Evolutionary conservation across 1,139 yeast species (phyloP).

Genomic region (Pneumocystis oryctolagi): DNA sequence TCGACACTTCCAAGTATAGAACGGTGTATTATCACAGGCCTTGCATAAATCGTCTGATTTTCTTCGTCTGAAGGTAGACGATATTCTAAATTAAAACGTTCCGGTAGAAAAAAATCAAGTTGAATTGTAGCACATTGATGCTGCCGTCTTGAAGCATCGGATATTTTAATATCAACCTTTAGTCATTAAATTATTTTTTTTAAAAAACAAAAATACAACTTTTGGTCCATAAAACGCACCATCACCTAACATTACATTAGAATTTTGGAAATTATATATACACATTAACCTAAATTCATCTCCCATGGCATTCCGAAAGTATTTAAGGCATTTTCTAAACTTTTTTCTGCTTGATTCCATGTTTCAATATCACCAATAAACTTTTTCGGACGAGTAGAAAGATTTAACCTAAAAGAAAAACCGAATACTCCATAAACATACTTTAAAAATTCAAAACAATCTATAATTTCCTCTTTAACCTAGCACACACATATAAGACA

Average conservation of each 20-base stretch:
- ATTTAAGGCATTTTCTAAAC: conserved; percentile 51
- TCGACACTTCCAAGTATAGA: conserved; percentile 93
- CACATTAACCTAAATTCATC: conserved; percentile 39
- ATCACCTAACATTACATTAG: conserved; percentile 33
- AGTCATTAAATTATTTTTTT: conserved; percentile 22
- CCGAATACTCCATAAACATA: conserved; percentile 71
- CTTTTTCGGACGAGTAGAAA: conserved; percentile 81
- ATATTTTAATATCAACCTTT: conserved; percentile 61
- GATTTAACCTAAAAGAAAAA: conserved; percentile 53
- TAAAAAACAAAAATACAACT: background rate
- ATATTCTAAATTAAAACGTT: conserved; percentile 62
- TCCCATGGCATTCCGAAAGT: conserved; percentile 39
- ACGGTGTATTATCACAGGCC: conserved; percentile 86
- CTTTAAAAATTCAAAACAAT: conserved; percentile 60
- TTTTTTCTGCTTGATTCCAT: conserved; percentile 76
- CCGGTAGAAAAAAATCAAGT: conserved; percentile 86
- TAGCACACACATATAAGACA: background rate
- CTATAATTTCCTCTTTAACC: conserved; percentile 41
- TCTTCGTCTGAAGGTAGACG: conserved; percentile 29
- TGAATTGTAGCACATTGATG: conserved; percentile 96
- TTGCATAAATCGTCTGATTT: conserved; percentile 20
- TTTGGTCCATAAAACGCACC: conserved; percentile 97
- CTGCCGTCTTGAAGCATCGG: conserved; percentile 67
- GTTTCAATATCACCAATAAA: conserved; percentile 68
- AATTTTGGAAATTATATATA: background rate